Evolutionary conservation across 176 grass and related monocot genomes (phyloP).

Genomic region (Chrysopogon serrulatus): DNA sequence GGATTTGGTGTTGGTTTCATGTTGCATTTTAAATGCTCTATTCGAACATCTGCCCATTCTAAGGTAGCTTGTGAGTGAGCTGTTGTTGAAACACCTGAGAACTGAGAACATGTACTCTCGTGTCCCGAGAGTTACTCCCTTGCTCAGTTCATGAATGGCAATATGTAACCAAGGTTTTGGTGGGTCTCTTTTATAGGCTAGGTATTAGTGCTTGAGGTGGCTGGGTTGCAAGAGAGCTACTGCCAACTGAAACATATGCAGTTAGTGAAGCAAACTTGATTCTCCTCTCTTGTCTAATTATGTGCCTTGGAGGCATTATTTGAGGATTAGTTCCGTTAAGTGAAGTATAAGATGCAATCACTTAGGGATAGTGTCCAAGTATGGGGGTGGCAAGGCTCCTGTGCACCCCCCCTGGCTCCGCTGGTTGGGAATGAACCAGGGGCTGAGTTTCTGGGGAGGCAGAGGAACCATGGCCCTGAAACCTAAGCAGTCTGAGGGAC

Average conservation of each 20-base stretch:
- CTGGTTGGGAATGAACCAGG: neutral
- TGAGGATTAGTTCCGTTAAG: neutral
- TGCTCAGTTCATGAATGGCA: neutral
- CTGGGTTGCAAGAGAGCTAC: neutral
- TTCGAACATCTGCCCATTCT: neutral
- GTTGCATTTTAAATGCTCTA: neutral
- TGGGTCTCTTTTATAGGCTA: neutral
- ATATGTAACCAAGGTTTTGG: neutral
- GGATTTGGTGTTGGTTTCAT: neutral
- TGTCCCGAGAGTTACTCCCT: neutral
- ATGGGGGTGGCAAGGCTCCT: neutral
- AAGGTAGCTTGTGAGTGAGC: neutral
- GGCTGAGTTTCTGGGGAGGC: neutral
- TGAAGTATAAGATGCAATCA: neutral
- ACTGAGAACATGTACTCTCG: neutral
- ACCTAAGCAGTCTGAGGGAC: neutral
- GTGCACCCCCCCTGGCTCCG: neutral
- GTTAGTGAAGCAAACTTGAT: neutral
- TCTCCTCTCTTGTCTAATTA: neutral
- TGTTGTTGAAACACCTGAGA: neutral
- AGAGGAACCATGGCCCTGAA: neutral
- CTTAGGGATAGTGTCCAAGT: neutral
- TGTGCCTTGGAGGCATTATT: neutral
- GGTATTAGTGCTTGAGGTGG: neutral
- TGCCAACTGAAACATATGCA: neutral